Evolutionary conservation across 1,284 basidiomycete species (phyloP).

Genomic region (Ceratobasidium sp.): DNA sequence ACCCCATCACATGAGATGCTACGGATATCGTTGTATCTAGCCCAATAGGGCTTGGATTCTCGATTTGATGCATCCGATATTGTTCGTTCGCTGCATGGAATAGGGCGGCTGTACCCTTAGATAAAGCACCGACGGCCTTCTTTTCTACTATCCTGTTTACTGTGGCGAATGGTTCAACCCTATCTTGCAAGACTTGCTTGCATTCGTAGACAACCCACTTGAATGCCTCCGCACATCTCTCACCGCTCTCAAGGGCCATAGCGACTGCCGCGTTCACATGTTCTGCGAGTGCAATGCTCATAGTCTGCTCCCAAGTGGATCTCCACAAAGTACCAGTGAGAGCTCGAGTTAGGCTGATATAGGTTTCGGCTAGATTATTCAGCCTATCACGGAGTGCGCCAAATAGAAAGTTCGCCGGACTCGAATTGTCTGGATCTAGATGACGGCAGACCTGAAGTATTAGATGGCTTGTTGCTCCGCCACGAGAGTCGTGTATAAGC

Average conservation of each 20-base stretch:
- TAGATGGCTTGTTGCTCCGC: neutral
- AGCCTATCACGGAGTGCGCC: slow-evolving; percentile 1
- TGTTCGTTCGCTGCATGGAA: neutral
- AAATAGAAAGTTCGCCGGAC: neutral
- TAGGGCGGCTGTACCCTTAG: neutral
- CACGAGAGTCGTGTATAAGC: neutral
- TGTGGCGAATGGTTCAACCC: neutral
- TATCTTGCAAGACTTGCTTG: neutral
- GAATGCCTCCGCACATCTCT: neutral
- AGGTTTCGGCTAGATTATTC: neutral
- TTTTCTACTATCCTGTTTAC: neutral
- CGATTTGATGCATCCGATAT: slow-evolving; percentile 15
- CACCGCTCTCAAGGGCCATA: neutral
- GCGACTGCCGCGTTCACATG: slow-evolving; percentile 3
- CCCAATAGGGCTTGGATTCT: neutral
- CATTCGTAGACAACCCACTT: neutral
- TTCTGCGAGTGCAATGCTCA: neutral
- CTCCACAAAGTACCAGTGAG: slow-evolving; percentile 7
- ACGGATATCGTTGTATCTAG: neutral
- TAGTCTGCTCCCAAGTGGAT: neutral
- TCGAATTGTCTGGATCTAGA: neutral
- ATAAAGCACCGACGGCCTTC: neutral
- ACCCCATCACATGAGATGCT: neutral
- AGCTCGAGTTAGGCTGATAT: neutral
- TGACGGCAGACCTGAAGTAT: slow-evolving; percentile 5